Conservation (phyloP, 2,329 filamentous ascomycete genomes). For the Penicillium digitatum region DNA sequence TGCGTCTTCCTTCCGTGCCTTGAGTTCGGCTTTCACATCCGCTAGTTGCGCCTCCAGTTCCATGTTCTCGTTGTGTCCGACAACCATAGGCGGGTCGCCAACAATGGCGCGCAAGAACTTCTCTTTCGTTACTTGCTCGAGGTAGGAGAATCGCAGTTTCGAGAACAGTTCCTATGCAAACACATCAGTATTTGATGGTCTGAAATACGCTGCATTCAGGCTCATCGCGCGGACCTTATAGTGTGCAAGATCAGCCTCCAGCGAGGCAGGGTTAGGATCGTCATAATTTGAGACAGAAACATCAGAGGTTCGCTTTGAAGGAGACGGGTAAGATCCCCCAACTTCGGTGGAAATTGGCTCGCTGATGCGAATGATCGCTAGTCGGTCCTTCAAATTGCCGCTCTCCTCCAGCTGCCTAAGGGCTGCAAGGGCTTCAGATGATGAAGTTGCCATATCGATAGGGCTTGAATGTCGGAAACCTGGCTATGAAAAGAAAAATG, state of each 20-base stretch:
- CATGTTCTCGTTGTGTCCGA: constrained; percentile 75
- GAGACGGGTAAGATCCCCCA: constrained; percentile 27
- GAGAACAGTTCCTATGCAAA: constrained; percentile 73
- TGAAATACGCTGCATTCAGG: background rate
- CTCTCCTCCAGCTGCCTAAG: constrained; percentile 47
- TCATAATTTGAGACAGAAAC: constrained; percentile 67
- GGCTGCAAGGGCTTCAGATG: constrained; percentile 33
- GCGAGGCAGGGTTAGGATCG: constrained; percentile 66
- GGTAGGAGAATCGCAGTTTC: constrained; percentile 93
- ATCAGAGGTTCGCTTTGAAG: constrained; percentile 63
- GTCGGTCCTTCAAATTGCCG: constrained; percentile 48
- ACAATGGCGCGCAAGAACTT: constrained; percentile 93
- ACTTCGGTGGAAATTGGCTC: constrained; percentile 61
- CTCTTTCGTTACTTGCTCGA: constrained; percentile 98
- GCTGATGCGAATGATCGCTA: constrained; percentile 73
- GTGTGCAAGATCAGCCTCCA: constrained; percentile 79
- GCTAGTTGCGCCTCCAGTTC: constrained; percentile 68
- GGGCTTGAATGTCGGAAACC: background rate
- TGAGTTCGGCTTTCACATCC: constrained; percentile 69
- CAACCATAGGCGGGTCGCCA: constrained; percentile 80
- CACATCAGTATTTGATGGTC: constrained; percentile 1
- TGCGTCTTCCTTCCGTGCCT: constrained; percentile 75
- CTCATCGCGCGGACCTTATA: constrained; percentile 59
- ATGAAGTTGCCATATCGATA: constrained; percentile 19
- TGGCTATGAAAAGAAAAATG: background rate